These are phyloP conservation scores for Musa balbisiana DNA, from an alignment of 202 grass and related monocot genomes.

Conservation along the genomic window DNA sequence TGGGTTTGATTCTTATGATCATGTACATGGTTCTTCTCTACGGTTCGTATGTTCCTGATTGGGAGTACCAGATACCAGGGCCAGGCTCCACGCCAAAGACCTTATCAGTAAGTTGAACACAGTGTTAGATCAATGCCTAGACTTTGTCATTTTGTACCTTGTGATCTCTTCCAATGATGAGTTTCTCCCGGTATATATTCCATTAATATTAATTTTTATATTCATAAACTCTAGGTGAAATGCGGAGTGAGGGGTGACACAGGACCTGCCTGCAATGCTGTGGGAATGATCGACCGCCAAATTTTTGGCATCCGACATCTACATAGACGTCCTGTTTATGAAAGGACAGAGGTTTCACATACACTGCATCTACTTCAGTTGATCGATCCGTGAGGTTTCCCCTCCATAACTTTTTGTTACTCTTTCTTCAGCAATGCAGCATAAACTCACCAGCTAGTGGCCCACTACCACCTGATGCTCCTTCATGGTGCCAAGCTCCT, in stretches of 20 bases:
- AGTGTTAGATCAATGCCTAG: neutral
- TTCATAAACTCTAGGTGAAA: constrained; percentile 37
- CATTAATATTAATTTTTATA: neutral
- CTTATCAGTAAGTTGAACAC: constrained; percentile 28
- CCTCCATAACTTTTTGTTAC: neutral
- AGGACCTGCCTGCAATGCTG: constrained; percentile 64
- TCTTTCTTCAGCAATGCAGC: constrained; percentile 74
- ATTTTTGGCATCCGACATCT: constrained; percentile 62
- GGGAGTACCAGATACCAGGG: constrained; percentile 40
- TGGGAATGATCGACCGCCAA: constrained; percentile 52
- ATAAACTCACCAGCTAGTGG: constrained; percentile 78
- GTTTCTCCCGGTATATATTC: neutral
- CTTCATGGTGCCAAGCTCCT: constrained; percentile 79
- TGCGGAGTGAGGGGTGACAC: constrained; percentile 51
- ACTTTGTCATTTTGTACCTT: neutral
- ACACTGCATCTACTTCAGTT: neutral
- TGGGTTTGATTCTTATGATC: constrained; percentile 43
- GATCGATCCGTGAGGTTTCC: neutral
- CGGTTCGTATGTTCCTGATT: constrained; percentile 51
- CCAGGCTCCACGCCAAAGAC: constrained; percentile 13
- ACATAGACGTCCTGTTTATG: constrained; percentile 52
- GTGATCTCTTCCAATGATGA: neutral
- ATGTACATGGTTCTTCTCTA: constrained; percentile 48
- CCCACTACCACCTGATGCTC: constrained; percentile 65
- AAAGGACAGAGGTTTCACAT: constrained; percentile 37